Base-by-base conservation (phyloP, 352 stramenopile species). In the Phytophthora melonis region DNA sequence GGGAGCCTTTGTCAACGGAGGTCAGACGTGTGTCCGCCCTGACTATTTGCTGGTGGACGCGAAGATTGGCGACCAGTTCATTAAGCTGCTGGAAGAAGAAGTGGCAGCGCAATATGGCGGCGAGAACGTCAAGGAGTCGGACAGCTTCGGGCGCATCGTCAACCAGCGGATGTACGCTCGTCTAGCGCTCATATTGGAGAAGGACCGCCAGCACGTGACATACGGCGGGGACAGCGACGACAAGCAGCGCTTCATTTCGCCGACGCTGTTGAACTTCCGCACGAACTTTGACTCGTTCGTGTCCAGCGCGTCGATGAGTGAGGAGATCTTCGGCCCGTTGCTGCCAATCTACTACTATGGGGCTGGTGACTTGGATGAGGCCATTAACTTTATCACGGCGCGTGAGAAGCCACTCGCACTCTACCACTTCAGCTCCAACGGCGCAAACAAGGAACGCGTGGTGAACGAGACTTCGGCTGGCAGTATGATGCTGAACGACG, bases 321-420 rank as follows among this genome's bases (percentile, higher is more conserved):
- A 99, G 54, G 97, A 99, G 78, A 95, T 99, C 21, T 99, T 99
- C 80, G 97, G 97, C 5, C 97, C 97, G 3, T 66, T 99, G 45
- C 70, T 99, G 52, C 94, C 97, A 1, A 94, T 99, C 52, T 81
- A 97, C 39, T 95, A 94, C 75, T 94, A 92, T 61, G 41, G 61
- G 8, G 47, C 71, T 23, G 77, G 66, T 27, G 52, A 83, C 19
- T 47, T 89, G 34, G 57, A 80, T 10, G 58, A 71, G 18, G 56
- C 82, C 5, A 79, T 89, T 25, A 66, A 62, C 58, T 83, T 83
- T 32, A 68, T 91, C 41, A 78, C 58, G 23, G n/a, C 43, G 21
- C 72, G 71, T 30, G 75, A 90, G 5, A 97, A 96, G 59, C 93
- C 94, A 4, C 78, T 98, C 13, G 77, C 92, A 18, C 78, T 98